phyloP scores from a whole-genome alignment of 352 stramenopile genomes.

The Phytophthora nicotianae region DNA sequence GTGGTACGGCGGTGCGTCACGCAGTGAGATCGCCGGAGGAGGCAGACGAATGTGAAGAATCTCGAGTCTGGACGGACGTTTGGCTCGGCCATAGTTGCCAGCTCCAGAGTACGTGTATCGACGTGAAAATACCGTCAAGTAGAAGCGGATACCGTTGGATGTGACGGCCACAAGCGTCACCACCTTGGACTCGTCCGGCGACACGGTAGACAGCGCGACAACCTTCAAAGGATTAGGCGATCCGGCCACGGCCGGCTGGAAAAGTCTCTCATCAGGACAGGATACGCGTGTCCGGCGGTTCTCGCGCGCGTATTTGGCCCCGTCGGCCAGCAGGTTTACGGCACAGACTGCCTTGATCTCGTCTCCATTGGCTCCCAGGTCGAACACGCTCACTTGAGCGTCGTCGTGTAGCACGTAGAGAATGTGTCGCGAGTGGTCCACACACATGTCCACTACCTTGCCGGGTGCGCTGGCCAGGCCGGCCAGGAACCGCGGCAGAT shows the following conservation, averaged over 20 bases:
- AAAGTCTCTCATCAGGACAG: constrained; percentile 83
- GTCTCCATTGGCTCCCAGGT: constrained; percentile 57
- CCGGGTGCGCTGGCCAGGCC: constrained; percentile 78
- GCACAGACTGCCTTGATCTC: constrained; percentile 69
- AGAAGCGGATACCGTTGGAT: constrained; percentile 94
- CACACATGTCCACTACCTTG: constrained; percentile 87
- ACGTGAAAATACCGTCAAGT: constrained; percentile 90
- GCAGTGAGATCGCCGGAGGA: constrained; percentile 67
- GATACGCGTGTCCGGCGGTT: constrained; percentile 84
- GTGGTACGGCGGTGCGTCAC: constrained; percentile 83
- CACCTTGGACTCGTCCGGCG: constrained; percentile 74
- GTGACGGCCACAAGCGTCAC: constrained; percentile 94
- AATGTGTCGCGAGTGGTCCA: constrained; percentile 89
- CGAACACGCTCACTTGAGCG: constrained; percentile 76
- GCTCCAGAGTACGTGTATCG: constrained; percentile 47
- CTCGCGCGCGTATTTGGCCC: constrained; percentile 82
- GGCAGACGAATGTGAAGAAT: constrained; percentile 84
- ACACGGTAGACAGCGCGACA: constrained; percentile 67
- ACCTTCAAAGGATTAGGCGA: constrained; percentile 58
- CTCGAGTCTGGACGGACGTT: constrained; percentile 71
- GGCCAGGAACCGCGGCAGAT: constrained; percentile 77
- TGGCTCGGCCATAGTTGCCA: constrained; percentile 45
- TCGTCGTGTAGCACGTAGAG: constrained; percentile 93
- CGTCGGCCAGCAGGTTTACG: constrained; percentile 72
- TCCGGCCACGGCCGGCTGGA: constrained; percentile 50